phyloP scores from a whole-genome alignment of 2,329 filamentous ascomycete genomes.

The Cytospora paraplurivora region DNA sequence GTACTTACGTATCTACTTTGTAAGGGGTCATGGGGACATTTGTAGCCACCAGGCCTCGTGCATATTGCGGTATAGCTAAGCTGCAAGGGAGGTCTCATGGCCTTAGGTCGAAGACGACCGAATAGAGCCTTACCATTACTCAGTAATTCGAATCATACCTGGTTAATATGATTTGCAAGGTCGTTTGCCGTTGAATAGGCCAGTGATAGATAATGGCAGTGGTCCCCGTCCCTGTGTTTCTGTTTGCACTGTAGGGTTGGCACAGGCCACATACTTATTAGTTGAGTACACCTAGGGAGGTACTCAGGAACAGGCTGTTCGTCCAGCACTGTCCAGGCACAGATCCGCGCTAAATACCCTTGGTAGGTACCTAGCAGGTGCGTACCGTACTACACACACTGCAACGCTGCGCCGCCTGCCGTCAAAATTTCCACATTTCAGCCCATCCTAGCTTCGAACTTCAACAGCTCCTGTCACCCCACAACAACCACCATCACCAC shows the following conservation, averaged over 20 bases:
- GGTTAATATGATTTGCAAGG: not conserved
- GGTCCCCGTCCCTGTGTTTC: not conserved
- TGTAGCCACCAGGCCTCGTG: not conserved
- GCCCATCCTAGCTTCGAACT: slow-evolving; percentile 46
- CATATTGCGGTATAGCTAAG: not conserved
- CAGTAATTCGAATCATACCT: no score
- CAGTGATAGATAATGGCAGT: not conserved
- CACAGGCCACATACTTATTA: slow-evolving; percentile 13
- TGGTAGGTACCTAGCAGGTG: not conserved
- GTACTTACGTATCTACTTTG: not conserved
- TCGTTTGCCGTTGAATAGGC: not conserved
- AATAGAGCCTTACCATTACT: not conserved
- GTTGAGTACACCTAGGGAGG: no score
- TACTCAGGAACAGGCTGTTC: no score
- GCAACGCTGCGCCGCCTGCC: slow-evolving; percentile 9
- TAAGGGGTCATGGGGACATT: not conserved
- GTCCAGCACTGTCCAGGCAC: no score
- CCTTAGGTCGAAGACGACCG: not conserved
- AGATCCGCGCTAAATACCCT: not conserved
- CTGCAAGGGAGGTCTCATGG: not conserved
- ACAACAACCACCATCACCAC: slow-evolving; percentile 14
- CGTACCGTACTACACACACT: no score
- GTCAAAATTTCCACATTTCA: slow-evolving; percentile 34
- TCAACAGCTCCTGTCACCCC: slow-evolving; percentile 34
- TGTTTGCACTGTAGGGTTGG: slow-evolving; percentile 8